Base-by-base conservation (phyloP, 2,329 filamentous ascomycete species). In the Ascocoryne sarcoides region DNA sequence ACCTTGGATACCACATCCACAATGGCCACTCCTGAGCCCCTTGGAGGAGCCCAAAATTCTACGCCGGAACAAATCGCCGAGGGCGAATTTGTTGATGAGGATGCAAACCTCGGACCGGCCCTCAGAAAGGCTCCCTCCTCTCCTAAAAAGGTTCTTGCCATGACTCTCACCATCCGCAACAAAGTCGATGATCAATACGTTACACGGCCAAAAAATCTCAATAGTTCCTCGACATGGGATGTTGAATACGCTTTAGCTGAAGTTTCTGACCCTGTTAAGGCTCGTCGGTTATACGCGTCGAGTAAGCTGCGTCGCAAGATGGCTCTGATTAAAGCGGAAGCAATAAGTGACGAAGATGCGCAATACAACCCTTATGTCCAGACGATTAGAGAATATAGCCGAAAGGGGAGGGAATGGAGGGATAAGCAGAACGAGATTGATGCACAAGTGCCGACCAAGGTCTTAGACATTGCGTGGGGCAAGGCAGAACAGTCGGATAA, bases 181-280 rank as follows among this genome's bases (percentile, higher is more conserved):
- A 75, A 73, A 48, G 73, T 94, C 39, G 82, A 92, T 54, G 79
- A 74, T 14, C 39, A 65, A 10, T 71, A 73, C 39, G 75, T 86
- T 1, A 56, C 65, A 0, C 78, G 87, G 3, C 84, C 87, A 0
- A 48, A 62, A 1, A 51, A 67, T 0, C 58, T 81, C 33, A 60
- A 37, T 0, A 21, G 53, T 10, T 15, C 53, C 0, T 70, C 77
- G 48, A 55, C 65, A 5, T 95, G 89, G 89, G 60, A 65, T 0
- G 66, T 95, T n/a, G 77, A 92, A 52, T 95, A 94, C 61, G 71
- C 79, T 26, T 64, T 95, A 35, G 70, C 73, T 33, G 82, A 89
- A 48, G 65, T 88, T 2, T 38, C 61, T 0, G 48, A 60, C 2
- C 47, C 58, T 0, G 63, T 43, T 16, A 39, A 43, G 16, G 75